Percentiles rank a stretch among this genome's conserved stretches.
These are phyloP conservation scores for Termitomyces sp. DNA, from an alignment of 768 basidiomycete species.

Conservation along the genomic window DNA sequence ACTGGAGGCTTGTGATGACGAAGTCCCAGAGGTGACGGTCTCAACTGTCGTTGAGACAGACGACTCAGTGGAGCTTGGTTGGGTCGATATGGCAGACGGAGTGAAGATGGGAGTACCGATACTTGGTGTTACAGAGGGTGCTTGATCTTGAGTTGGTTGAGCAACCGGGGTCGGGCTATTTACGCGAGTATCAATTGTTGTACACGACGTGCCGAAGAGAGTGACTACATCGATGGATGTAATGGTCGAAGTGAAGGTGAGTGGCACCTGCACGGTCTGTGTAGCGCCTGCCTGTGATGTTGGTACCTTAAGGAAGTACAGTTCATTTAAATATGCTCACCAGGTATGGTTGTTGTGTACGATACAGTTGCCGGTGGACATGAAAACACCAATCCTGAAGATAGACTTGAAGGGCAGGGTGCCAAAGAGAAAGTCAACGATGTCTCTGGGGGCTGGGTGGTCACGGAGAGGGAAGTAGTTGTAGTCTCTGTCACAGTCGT, in stretches of 20 bases:
- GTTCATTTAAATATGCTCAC: constrained; percentile 13
- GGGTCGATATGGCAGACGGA: constrained; percentile 24
- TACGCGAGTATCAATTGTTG: constrained; percentile 7
- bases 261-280: constrained; percentile 31
- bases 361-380: constrained; percentile 12
- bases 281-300: constrained; percentile 8
- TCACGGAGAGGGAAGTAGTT: constrained; percentile 28
- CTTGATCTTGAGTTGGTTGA: neutral
- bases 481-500: constrained; percentile 28
- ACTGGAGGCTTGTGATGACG: constrained; percentile 29
- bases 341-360: constrained; percentile 18
- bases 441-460: constrained; percentile 19
- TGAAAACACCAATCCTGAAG: neutral
- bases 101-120: constrained; percentile 17
- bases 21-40: constrained; percentile 26
- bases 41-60: constrained; percentile 35
- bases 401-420: constrained; percentile 19
- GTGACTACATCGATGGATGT: constrained; percentile 29
- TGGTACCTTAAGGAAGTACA: constrained; percentile 11
- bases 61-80: constrained; percentile 29
- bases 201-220: constrained; percentile 34
- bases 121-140: constrained; percentile 7
- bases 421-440: constrained; percentile 26
- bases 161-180: neutral
- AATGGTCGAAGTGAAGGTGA: constrained; percentile 29